Evolutionary conservation across 352 stramenopile genomes (phyloP).

Genomic region (Pythium oligandrum): DNA sequence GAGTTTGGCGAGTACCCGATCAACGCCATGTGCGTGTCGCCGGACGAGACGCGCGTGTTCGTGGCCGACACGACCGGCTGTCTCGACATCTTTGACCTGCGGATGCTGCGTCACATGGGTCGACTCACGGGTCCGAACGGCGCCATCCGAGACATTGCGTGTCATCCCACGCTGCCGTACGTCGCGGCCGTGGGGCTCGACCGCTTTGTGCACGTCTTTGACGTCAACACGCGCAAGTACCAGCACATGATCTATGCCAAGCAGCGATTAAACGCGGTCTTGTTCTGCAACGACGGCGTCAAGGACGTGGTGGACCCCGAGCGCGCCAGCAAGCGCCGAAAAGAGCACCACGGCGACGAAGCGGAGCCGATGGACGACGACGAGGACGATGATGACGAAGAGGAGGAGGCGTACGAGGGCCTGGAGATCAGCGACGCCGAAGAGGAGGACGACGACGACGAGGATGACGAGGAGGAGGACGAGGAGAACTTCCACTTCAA

Average conservation of each 20-base stretch:
- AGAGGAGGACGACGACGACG: constrained; percentile 43
- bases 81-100: constrained; percentile 86
- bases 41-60: constrained; percentile 73
- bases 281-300: constrained; percentile 85
- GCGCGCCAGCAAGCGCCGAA: constrained; percentile 47
- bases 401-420: constrained; percentile 82
- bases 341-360: constrained; percentile 23
- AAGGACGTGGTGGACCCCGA: constrained; percentile 41
- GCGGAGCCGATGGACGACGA: constrained; percentile 35
- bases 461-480: constrained; percentile 28
- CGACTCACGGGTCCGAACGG: constrained; percentile 87
- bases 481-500: constrained; percentile 5
- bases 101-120: constrained; percentile 81
- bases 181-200: constrained; percentile 91
- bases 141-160: constrained; percentile 86
- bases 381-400: constrained; percentile 66
- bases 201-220: constrained; percentile 92
- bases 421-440: constrained; percentile 71
- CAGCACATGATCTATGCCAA: constrained; percentile 74
- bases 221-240: constrained; percentile 82
- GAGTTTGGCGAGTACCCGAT: constrained; percentile 71
- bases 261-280: constrained; percentile 88
- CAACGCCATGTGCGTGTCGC: constrained; percentile 67
- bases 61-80: constrained; percentile 89
- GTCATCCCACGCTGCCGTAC: constrained; percentile 87